Evolutionary conservation across 2,329 filamentous ascomycete genomes (phyloP).

Genomic region (Diaporthe sp.): DNA sequence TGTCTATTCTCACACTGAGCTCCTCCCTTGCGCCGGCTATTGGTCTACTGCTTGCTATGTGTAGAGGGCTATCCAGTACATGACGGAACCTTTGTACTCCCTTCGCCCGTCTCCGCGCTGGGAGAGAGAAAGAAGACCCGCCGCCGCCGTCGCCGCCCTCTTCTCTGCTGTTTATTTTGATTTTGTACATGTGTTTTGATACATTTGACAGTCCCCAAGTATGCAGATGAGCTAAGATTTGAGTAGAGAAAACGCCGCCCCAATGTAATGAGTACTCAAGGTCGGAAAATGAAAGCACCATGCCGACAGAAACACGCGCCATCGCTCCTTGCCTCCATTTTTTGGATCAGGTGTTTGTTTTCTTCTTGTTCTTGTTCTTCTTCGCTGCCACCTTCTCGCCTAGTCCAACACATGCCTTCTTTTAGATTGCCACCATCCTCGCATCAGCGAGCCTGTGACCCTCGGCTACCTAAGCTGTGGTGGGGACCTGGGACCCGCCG

Average conservation of each 20-base stretch:
- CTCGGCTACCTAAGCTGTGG: conserved; percentile 29
- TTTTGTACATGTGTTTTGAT: conserved; percentile 28
- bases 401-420: not conserved
- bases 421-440: not conserved
- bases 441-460: not conserved
- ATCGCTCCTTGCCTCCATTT: conserved; percentile 10
- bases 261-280: conserved; percentile 25
- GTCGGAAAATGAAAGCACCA: not conserved
- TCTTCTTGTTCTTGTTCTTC: not conserved
- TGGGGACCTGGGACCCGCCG: conserved; percentile 49
- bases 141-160: not conserved
- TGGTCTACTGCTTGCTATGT: conserved; percentile 32
- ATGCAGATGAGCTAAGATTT: conserved; percentile 15
- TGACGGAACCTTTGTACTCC: not conserved
- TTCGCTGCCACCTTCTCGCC: not conserved
- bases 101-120: conserved; percentile 11
- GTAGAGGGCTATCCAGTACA: conserved; percentile 8
- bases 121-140: not conserved
- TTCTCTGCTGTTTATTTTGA: not conserved
- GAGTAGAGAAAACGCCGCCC: conserved; percentile 29
- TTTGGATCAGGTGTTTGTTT: not conserved
- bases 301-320: conserved; percentile 25
- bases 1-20: conserved; percentile 34
- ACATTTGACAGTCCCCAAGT: conserved; percentile 19
- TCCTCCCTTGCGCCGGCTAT: conserved; percentile 18